Percentiles rank a stretch among this genome's conserved stretches.
Conservation (phyloP, 257 asterid species). For the Sherardia arvensis region DNA sequence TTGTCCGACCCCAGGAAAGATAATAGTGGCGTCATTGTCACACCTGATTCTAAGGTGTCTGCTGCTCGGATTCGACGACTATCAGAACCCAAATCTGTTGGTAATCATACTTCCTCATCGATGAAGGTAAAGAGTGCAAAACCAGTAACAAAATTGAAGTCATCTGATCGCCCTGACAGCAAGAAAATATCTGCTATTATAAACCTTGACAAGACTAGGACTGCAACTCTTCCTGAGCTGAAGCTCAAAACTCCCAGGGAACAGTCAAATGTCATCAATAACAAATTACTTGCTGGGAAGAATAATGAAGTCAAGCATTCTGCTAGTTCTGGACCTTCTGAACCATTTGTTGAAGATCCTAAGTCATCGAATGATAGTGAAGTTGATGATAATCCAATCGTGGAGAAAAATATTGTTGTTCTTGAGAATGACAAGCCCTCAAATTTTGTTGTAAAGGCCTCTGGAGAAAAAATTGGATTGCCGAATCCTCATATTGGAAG, state of each 20-base stretch:
- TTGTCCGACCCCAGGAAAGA: constrained; percentile 56
- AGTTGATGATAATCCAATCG: constrained; percentile 54
- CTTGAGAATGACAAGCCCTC: constrained; percentile 67
- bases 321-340: constrained; percentile 23
- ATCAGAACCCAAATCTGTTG: constrained; percentile 67
- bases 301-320: constrained; percentile 28
- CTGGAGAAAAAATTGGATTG: constrained; percentile 26
- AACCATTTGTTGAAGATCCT: constrained; percentile 20
- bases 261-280: constrained; percentile 23
- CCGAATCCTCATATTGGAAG: constrained; percentile 15
- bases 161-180: constrained; percentile 53
- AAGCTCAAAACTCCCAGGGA: constrained; percentile 52
- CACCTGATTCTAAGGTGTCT: constrained; percentile 65
- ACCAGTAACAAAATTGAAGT: constrained; percentile 40
- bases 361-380: constrained; percentile 28
- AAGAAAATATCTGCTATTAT: constrained; percentile 69
- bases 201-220: constrained; percentile 69
- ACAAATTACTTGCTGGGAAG: constrained; percentile 24
- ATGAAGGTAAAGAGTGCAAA: constrained; percentile 45
- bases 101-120: constrained; percentile 31
- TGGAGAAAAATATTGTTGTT: constrained; percentile 77
- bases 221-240: constrained; percentile 78
- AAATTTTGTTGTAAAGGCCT: constrained; percentile 25
- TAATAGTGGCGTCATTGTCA: constrained; percentile 29
- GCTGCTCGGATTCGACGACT: constrained; percentile 63